phyloP scores from a whole-genome alignment of 441 rosid species.

The Gossypium gossypioides region DNA sequence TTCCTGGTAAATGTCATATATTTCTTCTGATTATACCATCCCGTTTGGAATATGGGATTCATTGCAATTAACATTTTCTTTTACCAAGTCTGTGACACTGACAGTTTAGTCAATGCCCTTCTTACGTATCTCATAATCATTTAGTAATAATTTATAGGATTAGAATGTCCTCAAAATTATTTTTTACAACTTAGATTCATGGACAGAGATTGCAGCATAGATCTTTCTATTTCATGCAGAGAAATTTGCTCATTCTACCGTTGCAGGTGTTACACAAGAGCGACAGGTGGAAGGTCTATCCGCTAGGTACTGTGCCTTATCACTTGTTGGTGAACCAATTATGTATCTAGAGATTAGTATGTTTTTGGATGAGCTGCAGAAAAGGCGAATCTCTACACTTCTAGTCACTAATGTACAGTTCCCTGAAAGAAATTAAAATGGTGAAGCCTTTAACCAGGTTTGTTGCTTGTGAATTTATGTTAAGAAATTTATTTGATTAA shows the following conservation, averaged over 20 bases:
- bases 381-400: slow-evolving; percentile 72
- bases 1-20: slow-evolving; percentile 59
- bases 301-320: slow-evolving; percentile 87
- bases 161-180: neutral
- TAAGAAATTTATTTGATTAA: slow-evolving; percentile 25
- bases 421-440: slow-evolving; percentile 65
- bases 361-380: slow-evolving; percentile 81
- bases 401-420: slow-evolving; percentile 94
- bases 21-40: neutral
- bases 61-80: neutral
- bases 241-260: slow-evolving; percentile 10
- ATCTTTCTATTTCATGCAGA: neutral
- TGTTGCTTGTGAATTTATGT: slow-evolving; percentile 27
- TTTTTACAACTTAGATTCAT: neutral
- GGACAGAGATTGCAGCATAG: neutral
- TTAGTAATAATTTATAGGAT: neutral
- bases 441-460: slow-evolving; percentile 88
- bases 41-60: neutral
- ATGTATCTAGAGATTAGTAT: slow-evolving; percentile 87
- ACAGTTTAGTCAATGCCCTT: neutral
- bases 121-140: neutral
- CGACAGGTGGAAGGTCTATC: slow-evolving; percentile 68
- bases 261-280: slow-evolving; percentile 69
- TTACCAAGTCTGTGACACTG: neutral
- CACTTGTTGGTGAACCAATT: slow-evolving; percentile 95